phyloP scores from a whole-genome alignment of 331 rosid species.

The Pyrus hybrid region DNA sequence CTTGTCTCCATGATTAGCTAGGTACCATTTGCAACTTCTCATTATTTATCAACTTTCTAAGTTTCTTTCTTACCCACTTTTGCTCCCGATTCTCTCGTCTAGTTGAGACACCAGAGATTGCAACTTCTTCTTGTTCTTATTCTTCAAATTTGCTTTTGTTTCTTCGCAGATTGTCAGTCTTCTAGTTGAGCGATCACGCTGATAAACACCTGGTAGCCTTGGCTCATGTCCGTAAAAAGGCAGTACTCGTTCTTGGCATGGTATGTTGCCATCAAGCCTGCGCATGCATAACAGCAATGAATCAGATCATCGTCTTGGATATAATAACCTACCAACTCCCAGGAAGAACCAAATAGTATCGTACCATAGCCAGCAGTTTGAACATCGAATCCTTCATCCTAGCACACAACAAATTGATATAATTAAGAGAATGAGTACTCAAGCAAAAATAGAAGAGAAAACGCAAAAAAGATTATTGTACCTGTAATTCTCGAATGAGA shows the following conservation, averaged over 20 bases:
- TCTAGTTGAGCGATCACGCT: conserved; percentile 68
- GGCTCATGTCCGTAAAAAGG: conserved; percentile 70
- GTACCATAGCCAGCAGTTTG: conserved; percentile 89
- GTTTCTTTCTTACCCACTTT: background rate
- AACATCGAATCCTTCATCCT: conserved; percentile 96
- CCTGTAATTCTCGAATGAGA: conserved; percentile 84
- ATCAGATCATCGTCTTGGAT: background rate
- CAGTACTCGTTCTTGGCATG: conserved; percentile 96
- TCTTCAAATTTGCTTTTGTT: background rate
- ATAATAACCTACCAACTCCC: background rate
- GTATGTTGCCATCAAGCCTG: conserved; percentile 87
- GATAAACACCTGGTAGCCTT: conserved; percentile 70
- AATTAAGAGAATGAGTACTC: background rate
- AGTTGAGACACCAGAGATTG: background rate
- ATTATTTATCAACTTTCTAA: background rate
- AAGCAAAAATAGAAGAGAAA: background rate
- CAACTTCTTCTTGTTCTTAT: background rate
- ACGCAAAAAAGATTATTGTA: conserved; percentile 13
- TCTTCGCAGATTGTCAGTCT: conserved; percentile 26
- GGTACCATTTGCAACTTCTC: background rate
- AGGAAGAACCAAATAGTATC: conserved; percentile 9
- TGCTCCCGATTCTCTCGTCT: background rate
- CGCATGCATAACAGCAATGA: conserved; percentile 9
- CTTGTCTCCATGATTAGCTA: background rate
- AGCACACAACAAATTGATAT: background rate